Evolutionary conservation across 2,329 filamentous ascomycete genomes (phyloP), one percentile per base, ranked within the genome.

Genomic region (Diaporthe longicolla): DNA sequence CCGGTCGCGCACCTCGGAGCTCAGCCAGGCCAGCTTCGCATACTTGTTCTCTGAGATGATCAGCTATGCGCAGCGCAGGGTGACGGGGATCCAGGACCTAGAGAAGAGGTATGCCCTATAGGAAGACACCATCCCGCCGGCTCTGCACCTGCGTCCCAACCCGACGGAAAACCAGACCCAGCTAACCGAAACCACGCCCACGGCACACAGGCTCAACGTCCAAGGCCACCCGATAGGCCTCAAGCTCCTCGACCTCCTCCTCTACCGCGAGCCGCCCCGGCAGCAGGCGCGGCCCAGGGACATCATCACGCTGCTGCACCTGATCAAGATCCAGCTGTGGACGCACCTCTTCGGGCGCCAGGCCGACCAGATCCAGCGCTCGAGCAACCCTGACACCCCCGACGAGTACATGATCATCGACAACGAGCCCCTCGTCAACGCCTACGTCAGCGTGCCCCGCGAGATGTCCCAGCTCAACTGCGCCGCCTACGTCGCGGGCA

Each of bases 341-440:
- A 92, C 93, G 78, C 94, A 97, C 83, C 93, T 99, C 65, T 99
- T 99, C 83, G 92, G 91, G 50, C 93, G 96, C 1, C 93, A 95
- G 72, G 97, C 97, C 37, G 96, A 98, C 85, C 93, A 95, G 24
- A 91, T 99, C 74, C 97, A 99, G 85, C 95, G 97, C 85, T 94
- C 92, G 74, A 92, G 92, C 71, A 93, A 94, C 79, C 92, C 94
- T 11, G 90, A 92, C 70, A 96, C 95, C 70, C 93, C 94, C 11
- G 95, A 97, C 79, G 96, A 98, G 86, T 99, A 98, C 87, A 98
- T 99, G 96, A 97, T 99, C 79, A 94, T 95, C 79, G 97, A 99
- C 85, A 98, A 99, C 84, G 97, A 98, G 82, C 97, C 97, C 29
- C 88, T 98, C 68, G 96, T 98, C 52, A 98, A 98, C 84, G 93